Evolutionary conservation across 805 yeast genomes (phyloP), one percentile per base, ranked within the genome.

Genomic region (Vanderwaltozyma verrucispora): DNA sequence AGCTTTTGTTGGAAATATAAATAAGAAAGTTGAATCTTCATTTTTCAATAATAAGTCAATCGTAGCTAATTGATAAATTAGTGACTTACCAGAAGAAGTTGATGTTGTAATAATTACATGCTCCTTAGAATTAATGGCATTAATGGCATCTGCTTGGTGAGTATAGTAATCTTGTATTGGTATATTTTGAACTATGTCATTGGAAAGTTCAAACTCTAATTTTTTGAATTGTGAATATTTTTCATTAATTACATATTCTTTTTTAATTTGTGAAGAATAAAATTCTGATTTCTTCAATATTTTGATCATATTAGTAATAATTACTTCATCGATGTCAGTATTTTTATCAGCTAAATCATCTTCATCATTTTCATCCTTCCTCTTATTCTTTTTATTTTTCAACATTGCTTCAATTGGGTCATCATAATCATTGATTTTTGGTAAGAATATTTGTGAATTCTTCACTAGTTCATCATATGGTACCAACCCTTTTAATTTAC

Each of bases 1-100:
- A 0, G 99, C 98, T 53, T 92, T 92, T 0, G 99, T 92, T 2
- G 99, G 99, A 50, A 92, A 92, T 11, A 92, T 77, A 49, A 82
- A 87, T 66, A 94, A 67, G 9, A 95, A 82, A 0, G 94, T 83
- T 1, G 63, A 50, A 24, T 62, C 63, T 10, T 63, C 62, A 30
- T 54, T 66, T 9, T 53, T 49, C 31, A 72, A 67, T 36, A 69
- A 60, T 35, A 62, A 49, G 35, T 66, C 60, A 9, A 88, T 54
- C 2, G 89, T 83, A 0, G 97, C 95, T 2, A 87, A 60, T 57
- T 92, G 98, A 51, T 88, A 92, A 21, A 92, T 83, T 43, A 92
- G 64, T 0, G 97, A 88, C 51, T 92, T 92, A 33, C 99, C 99
- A 0, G 96, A 87, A 0, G 96, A 86, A 0, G 99, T 92, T 0